Base-by-base conservation (phyloP, 306 rosid genomes). In the Myrica gale region DNA sequence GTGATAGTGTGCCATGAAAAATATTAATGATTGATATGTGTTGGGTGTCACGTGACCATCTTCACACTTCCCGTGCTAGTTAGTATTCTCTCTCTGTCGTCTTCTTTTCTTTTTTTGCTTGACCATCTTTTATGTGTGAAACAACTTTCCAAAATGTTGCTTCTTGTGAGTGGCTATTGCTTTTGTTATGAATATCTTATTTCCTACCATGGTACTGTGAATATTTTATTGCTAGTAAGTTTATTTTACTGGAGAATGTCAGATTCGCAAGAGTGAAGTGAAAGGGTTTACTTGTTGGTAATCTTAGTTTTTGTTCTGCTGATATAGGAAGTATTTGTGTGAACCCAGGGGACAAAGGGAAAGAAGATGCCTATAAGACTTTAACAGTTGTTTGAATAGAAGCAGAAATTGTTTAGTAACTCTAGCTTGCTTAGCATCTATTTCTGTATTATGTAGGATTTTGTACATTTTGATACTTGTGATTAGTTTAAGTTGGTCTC, bases 401-500 rank as follows among this genome's bases (percentile, higher is more conserved):
- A 39, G 44, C 16, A 23, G 69, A 37, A 63, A 32, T 32, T 32
- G 37, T 32, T 32, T 66, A 17, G 46, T 66, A 66, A 66, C 41
- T 17, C 47, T 65, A 6, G 48, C 15, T 6, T 65, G 48, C 48
- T 65, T 65, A 42, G 19, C 48, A 65, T 65, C 37, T 32, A 32
- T 32, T 32, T 32, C 37, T 32, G 37, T 32, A 32, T 32, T 2
- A 32, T 32, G 37, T 32, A 32, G 37, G 37, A 32, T 32, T 32
- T 32, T 32, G 37, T 32, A 32, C 37, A 32, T 32, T 32, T 50
- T 43, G 46, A 67, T 65, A 10, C 42, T 43, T 76, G 71, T 23
- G 55, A 58, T 73, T 70, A 12, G 73, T 74, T 62, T n/a, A 68
- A 32, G 55, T 20, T 68, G 68, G 76, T 84, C 15, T 48, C 43